Evolutionary conservation across 352 stramenopile species (phyloP), one percentile per base, ranked within the genome.

Genomic region (Phytophthora cactorum): DNA sequence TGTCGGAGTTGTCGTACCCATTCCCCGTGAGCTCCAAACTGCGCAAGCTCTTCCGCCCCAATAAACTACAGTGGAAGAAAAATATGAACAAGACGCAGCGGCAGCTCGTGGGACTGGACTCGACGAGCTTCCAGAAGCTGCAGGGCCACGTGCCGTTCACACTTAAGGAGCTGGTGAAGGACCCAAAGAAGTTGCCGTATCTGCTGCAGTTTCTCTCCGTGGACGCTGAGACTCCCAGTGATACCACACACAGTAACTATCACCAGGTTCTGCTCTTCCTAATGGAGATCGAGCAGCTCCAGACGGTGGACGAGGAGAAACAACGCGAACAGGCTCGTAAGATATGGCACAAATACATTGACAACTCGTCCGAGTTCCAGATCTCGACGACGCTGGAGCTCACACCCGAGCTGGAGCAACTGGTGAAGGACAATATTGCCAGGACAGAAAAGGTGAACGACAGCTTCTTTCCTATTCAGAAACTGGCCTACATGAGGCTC

Each of bases 331-430:
- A 94, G 63, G 82, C 84, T 25, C 77, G 78, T 54, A 94, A 93
- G 71, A 93, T 96, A 61, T 96, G 85, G 83, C 56, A 86, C 73
- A 96, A 96, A 73, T 96, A 96, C 75, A 89, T 96, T 49, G 81
- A 91, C 67, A 77, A 82, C 46, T 57, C 67, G 31, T 94, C 88
- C 56, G 86, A 94, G 73, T 96, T 94, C 51, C 72, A 93, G 76
- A 96, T 96, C 63, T 75, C 86, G 5, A 79, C 82, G 34, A 95
- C 88, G 31, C 75, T 96, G 27, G 85, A 95, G 59, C 79, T 94
- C 31, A 94, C 88, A 1, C 54, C 77, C 6, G 86, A 94, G 55
- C 72, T 96, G 6, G 81, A 95, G 63, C 79, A 85, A 55, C 72
- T 94, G 11, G 88, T 96, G 36, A 80, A 78, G n/a, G 74, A 88